A percentile compares a stretch with the other conserved stretches of the same genome.
These are phyloP conservation scores for Sclerotinia glacialis DNA, from an alignment of 2,329 filamentous ascomycete species.

Conservation along the genomic window DNA sequence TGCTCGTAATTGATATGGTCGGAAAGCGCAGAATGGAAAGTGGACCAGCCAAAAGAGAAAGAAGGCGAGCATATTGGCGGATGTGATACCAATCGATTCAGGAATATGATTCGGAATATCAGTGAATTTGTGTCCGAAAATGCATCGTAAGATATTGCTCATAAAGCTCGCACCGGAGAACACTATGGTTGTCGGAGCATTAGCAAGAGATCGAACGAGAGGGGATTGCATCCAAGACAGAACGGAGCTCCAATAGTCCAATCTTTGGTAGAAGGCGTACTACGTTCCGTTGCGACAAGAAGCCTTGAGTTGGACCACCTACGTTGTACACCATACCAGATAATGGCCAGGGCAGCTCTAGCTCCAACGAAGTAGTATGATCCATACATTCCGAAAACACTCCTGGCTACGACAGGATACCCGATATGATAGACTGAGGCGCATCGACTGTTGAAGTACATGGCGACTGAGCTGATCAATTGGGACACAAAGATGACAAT, in stretches of 20 bases:
- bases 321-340: slow-evolving; percentile 64
- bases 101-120: slow-evolving; percentile 43
- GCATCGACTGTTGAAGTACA: slow-evolving; percentile 43
- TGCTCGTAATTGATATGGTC: slow-evolving; percentile 45
- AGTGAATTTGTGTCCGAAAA: slow-evolving; percentile 39
- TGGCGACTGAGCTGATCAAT: slow-evolving; percentile 44
- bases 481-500: slow-evolving; percentile 46
- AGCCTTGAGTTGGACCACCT: slow-evolving; percentile 45
- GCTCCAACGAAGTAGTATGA: slow-evolving; percentile 44
- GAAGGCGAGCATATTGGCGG: slow-evolving; percentile 46
- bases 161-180: slow-evolving; percentile 51
- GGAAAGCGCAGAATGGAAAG: slow-evolving; percentile 46
- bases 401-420: slow-evolving; percentile 41
- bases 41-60: slow-evolving; percentile 56
- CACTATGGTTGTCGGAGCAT: slow-evolving; percentile 30
- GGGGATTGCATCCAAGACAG: background rate
- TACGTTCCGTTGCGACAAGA: background rate
- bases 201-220: background rate
- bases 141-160: slow-evolving; percentile 45
- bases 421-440: slow-evolving; percentile 45
- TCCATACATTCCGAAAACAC: slow-evolving; percentile 47
- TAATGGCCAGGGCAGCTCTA: slow-evolving; percentile 46
- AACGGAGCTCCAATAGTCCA: background rate
- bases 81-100: slow-evolving; percentile 42
- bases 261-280: background rate